Percentiles rank a stretch among this genome's conserved stretches.
These are phyloP conservation scores for Parafenestella ontariensis DNA, from an alignment of 2,329 filamentous ascomycete species.

Conservation along the genomic window DNA sequence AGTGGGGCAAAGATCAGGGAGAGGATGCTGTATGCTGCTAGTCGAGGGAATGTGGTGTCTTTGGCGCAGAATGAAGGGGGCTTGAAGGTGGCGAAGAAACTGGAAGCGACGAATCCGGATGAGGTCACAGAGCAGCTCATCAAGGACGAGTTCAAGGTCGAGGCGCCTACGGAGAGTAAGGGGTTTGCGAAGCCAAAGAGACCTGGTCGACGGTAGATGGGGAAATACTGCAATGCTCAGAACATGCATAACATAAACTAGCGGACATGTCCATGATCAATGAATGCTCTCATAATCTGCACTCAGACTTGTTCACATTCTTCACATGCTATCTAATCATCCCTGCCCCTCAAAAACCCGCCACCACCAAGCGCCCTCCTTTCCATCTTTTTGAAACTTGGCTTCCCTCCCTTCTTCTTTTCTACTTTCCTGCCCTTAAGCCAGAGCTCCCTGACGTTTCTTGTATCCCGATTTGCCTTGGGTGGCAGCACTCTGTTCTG, in stretches of 20 bases:
- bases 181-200: constrained; percentile 81
- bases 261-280: no score
- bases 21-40: constrained; percentile 81
- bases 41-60: constrained; percentile 65
- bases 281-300: neutral
- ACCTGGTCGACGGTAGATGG: constrained; percentile 65
- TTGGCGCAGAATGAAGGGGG: constrained; percentile 71
- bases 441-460: constrained; percentile 51
- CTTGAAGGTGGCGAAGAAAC: constrained; percentile 71
- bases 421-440: constrained; percentile 50
- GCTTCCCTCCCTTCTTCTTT: constrained; percentile 26
- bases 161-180: constrained; percentile 71
- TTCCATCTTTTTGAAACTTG: constrained; percentile 33
- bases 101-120: constrained; percentile 68
- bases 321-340: constrained; percentile 24
- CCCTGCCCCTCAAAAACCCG: constrained; percentile 41
- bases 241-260: no score
- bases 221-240: no score
- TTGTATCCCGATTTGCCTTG: constrained; percentile 49
- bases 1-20: constrained; percentile 76
- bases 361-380: constrained; percentile 36
- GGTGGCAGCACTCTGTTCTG: constrained; percentile 53
- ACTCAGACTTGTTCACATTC: neutral
- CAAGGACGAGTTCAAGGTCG: constrained; percentile 71
- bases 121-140: constrained; percentile 75